These are phyloP conservation scores for Rubia balearica DNA, from an alignment of 305 asterid species.

Conservation along the genomic window DNA sequence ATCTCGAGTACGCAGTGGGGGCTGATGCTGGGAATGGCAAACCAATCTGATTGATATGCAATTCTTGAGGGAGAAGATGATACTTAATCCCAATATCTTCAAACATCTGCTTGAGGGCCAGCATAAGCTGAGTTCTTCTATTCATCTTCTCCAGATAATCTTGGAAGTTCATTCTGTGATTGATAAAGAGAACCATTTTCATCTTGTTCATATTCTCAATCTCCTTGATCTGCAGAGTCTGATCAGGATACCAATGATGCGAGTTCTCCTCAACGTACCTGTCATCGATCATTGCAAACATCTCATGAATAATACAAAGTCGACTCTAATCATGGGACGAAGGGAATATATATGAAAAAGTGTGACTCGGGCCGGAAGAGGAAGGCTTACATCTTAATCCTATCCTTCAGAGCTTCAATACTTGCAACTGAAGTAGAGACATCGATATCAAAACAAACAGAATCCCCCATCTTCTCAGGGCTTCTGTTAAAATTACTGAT, in stretches of 20 bases:
- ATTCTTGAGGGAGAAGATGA: constrained; percentile 53
- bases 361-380: not conserved
- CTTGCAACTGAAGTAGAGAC: constrained; percentile 47
- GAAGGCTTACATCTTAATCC: constrained; percentile 35
- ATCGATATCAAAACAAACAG: constrained; percentile 52
- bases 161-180: constrained; percentile 62
- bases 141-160: constrained; percentile 38
- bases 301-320: not conserved
- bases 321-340: too few species aligned
- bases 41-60: constrained; percentile 33
- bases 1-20: not conserved
- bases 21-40: constrained; percentile 10
- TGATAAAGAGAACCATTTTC: constrained; percentile 46
- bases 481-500: constrained; percentile 61
- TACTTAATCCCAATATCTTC: constrained; percentile 50
- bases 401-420: constrained; percentile 40
- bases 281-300: constrained; percentile 2
- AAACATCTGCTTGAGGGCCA: constrained; percentile 41
- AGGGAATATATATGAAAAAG: too few species aligned
- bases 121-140: constrained; percentile 47
- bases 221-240: constrained; percentile 47
- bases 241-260: constrained; percentile 51
- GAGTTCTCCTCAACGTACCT: constrained; percentile 60
- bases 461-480: constrained; percentile 60
- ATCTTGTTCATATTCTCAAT: constrained; percentile 63